Evolutionary conservation across 2,329 filamentous ascomycete species (phyloP), one percentile per base, ranked within the genome.

Genomic region (Cladosporium halotolerans): DNA sequence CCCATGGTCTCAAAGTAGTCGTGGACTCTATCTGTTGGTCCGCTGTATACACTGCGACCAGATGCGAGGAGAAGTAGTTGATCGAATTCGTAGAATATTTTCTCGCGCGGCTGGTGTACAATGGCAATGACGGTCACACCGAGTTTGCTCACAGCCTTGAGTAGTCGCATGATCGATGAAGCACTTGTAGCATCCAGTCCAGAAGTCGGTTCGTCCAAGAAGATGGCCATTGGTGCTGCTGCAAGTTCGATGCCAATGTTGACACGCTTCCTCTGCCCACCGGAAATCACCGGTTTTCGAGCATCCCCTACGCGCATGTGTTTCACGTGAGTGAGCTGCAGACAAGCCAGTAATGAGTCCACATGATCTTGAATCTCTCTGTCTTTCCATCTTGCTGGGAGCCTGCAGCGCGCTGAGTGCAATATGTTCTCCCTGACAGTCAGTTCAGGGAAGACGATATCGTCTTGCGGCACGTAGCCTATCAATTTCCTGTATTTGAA

Each of bases 391-490:
- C 69, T 74, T 2, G 73, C 67, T 0, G 80, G 79, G 11, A 83
- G 68, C 13, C 78, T 73, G 33, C 81, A 72, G 11, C 75, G 72
- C 13, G 79, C 81, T 0, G 79, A 81, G 57, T 83, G 79, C 4
- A 82, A 67, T 40, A 84, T 81, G 54, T 83, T 84, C 63, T 84
- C 81, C 47, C 76, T 75, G 4, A 84, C 80, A 0, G 80, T 84
- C 43, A 84, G 66, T 61, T 84, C 79, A 0, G 79, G 77, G 9
- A 82, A 70, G 3, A 83, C 74, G 23, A 83, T 74, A 62, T 83
- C 81, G 56, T 83, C 79, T 59, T 84, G 80, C 1, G 81, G 80
- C 3, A 84, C 80, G 55, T 82, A 83, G 18, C 80, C 80, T 23
- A 83, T 81, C 54, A 82, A 69, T 62, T 82, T 81, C 64, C 79